Conservation (phyloP, 805 yeast genomes). For the Scheffersomyces ergatensis region DNA sequence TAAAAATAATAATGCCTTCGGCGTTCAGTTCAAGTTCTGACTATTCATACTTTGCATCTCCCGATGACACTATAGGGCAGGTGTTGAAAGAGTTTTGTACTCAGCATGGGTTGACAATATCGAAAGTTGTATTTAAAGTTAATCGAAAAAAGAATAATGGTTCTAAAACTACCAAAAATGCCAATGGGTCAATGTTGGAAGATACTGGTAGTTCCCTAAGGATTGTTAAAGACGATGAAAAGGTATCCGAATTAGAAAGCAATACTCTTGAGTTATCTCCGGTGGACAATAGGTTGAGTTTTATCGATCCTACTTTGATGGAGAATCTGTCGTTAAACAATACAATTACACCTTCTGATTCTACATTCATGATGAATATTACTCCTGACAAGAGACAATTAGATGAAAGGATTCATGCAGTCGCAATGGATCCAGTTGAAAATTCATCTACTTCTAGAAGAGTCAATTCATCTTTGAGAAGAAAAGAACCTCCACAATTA, state of each 20-base stretch:
- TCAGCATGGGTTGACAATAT: slow-evolving; percentile 23
- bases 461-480: neutral
- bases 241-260: slow-evolving; percentile 10
- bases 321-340: slow-evolving; percentile 13
- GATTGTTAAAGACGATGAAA: slow-evolving; percentile 9
- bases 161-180: neutral
- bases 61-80: slow-evolving; percentile 17
- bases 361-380: slow-evolving; percentile 16
- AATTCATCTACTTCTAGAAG: neutral
- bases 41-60: neutral
- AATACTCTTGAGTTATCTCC: slow-evolving; percentile 18
- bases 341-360: slow-evolving; percentile 28
- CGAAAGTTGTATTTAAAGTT: slow-evolving; percentile 21
- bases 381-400: slow-evolving; percentile 18
- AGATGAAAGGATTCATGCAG: slow-evolving; percentile 12
- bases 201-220: neutral
- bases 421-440: slow-evolving; percentile 1
- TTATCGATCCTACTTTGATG: slow-evolving; percentile 1
- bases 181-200: neutral
- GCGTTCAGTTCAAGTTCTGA: neutral
- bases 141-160: neutral
- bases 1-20: slow-evolving; percentile 1
- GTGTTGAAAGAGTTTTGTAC: slow-evolving; percentile 26
- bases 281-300: slow-evolving; percentile 4
- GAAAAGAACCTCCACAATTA: neutral